phyloP scores from a whole-genome alignment of 2,329 filamentous ascomycete genomes.

The Botrytis elliptica region DNA sequence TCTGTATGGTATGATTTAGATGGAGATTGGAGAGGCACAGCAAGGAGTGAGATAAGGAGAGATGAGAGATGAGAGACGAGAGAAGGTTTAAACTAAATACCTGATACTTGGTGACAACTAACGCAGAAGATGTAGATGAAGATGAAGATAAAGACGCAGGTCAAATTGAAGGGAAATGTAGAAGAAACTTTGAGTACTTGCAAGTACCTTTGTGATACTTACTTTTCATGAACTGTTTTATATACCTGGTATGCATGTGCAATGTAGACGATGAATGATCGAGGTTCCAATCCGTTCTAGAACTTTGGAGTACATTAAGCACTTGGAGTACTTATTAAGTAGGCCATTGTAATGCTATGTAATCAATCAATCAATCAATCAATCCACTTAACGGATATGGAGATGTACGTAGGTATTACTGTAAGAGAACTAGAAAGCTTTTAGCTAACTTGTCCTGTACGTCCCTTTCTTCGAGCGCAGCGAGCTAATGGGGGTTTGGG shows the following conservation, averaged over 20 bases:
- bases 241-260: not conserved
- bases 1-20: not conserved
- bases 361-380: slow-evolving; percentile 1
- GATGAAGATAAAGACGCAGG: not conserved
- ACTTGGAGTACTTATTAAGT: not conserved
- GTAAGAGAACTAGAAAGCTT: not conserved
- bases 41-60: not conserved
- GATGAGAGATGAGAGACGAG: not conserved
- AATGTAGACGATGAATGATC: not conserved
- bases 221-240: not conserved
- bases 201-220: not conserved
- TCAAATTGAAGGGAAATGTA: not conserved
- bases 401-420: not conserved
- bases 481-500: not conserved
- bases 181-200: not conserved
- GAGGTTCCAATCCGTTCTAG: not conserved
- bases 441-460: not conserved
- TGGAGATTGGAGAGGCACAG: not conserved
- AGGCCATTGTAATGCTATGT: not conserved
- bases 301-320: not conserved
- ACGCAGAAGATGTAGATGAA: not conserved
- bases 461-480: not conserved
- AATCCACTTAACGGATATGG: not conserved
- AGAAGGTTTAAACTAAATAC: not conserved
- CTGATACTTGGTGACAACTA: not conserved